These are phyloP conservation scores for Yamadazyma siamensis DNA, from an alignment of 1,139 yeast genomes.

Conservation along the genomic window DNA sequence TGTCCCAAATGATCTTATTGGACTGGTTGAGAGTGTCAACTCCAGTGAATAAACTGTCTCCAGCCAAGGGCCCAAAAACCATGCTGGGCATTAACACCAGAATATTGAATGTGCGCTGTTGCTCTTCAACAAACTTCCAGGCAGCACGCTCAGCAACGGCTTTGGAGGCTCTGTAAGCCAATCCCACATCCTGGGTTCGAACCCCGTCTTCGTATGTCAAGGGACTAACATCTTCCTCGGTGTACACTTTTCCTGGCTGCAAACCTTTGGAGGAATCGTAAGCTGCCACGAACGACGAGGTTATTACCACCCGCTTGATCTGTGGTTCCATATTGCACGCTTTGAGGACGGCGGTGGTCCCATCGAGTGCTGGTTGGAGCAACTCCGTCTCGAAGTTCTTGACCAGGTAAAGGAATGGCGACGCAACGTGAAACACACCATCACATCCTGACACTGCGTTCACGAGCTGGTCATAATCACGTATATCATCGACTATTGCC, in stretches of 20 bases:
- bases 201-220: slow-evolving; percentile 32
- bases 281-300: slow-evolving; percentile 25
- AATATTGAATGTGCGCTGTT: slow-evolving; percentile 22
- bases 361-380: slow-evolving; percentile 18
- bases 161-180: slow-evolving; percentile 33
- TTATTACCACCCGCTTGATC: slow-evolving; percentile 22
- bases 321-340: slow-evolving; percentile 19
- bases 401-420: slow-evolving; percentile 20
- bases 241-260: slow-evolving; percentile 12
- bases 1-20: slow-evolving; percentile 18
- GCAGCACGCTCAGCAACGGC: slow-evolving; percentile 39
- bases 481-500: slow-evolving; percentile 52
- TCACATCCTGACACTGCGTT: slow-evolving; percentile 44
- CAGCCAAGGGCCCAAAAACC: slow-evolving; percentile 39
- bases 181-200: slow-evolving; percentile 19
- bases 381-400: slow-evolving; percentile 16
- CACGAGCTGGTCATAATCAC: slow-evolving; percentile 48
- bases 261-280: slow-evolving; percentile 11
- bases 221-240: slow-evolving; percentile 38
- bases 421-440: slow-evolving; percentile 49
- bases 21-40: slow-evolving; percentile 21
- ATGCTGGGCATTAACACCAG: slow-evolving; percentile 28
- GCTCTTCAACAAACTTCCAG: slow-evolving; percentile 44
- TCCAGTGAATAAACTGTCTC: slow-evolving; percentile 14
- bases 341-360: slow-evolving; percentile 21